phyloP scores from a whole-genome alignment of 2,329 filamentous ascomycete species.

The Scolecobasidium constrictum region DNA sequence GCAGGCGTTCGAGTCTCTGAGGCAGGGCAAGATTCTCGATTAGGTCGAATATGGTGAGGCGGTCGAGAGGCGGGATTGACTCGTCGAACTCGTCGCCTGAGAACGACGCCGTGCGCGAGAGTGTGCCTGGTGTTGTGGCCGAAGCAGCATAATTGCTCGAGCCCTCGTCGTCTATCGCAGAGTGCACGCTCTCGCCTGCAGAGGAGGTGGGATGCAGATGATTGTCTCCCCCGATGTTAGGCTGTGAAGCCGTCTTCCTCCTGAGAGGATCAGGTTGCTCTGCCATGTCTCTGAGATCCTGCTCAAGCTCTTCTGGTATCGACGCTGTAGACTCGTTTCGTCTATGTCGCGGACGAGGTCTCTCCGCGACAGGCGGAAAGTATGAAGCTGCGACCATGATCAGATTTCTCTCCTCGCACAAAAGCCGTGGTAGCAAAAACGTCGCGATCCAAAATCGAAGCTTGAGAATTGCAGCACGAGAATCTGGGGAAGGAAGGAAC shows the following conservation, averaged over 20 bases:
- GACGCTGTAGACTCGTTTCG: not conserved
- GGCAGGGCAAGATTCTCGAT: slow-evolving; percentile 86
- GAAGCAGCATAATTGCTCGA: slow-evolving; percentile 12
- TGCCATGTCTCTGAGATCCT: slow-evolving; percentile 9
- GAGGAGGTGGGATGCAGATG: not conserved
- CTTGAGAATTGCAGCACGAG: too few species aligned
- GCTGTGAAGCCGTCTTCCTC: not conserved
- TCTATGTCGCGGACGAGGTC: not conserved
- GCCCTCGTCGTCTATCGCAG: not conserved
- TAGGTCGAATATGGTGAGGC: slow-evolving; percentile 82
- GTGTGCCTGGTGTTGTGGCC: slow-evolving; percentile 35
- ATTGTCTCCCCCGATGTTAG: not conserved
- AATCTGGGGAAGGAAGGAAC: too few species aligned
- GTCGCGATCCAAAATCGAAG: too few species aligned
- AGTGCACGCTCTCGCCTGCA: not conserved
- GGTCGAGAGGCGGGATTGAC: slow-evolving; percentile 83
- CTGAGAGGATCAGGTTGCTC: not conserved
- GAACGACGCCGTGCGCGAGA: slow-evolving; percentile 71
- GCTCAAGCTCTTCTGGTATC: slow-evolving; percentile 6
- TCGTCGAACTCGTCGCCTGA: slow-evolving; percentile 77
- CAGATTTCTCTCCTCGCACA: too few species aligned
- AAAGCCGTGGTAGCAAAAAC: too few species aligned
- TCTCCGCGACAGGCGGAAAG: not conserved
- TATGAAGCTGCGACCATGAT: slow-evolving; percentile 2
- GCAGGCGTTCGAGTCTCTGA: slow-evolving; percentile 82